Conservation (phyloP, 2,329 filamentous ascomycete genomes). For the Pseudomassariella vexata region DNA sequence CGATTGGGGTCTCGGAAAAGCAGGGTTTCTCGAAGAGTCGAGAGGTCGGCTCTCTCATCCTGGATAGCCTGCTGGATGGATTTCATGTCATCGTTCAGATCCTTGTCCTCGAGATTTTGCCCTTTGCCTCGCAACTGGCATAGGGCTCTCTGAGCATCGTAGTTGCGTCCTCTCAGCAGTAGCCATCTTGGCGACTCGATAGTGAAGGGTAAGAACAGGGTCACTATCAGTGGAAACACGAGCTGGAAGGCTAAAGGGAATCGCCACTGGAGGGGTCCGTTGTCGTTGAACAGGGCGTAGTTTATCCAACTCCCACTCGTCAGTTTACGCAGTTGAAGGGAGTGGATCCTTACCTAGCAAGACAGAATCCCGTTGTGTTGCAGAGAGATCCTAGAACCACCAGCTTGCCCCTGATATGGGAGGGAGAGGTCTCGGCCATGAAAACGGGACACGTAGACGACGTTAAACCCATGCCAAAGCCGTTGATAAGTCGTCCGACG, state of each 20-base stretch:
- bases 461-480: conserved; percentile 30
- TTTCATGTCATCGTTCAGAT: too few relatives aligned
- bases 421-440: conserved; percentile 24
- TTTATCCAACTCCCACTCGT: too few relatives aligned
- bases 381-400: conserved; percentile 35
- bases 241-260: conserved; percentile 5
- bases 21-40: conserved; percentile 27
- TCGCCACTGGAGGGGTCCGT: conserved; percentile 1
- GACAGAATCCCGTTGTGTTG: conserved; percentile 27
- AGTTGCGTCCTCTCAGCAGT: not conserved
- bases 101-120: too few relatives aligned
- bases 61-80: too few relatives aligned
- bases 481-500: conserved; percentile 33
- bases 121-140: too few relatives aligned
- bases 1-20: conserved; percentile 30
- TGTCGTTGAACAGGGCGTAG: not conserved
- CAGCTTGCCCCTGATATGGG: conserved; percentile 35
- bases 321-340: too few relatives aligned
- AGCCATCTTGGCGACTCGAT: conserved; percentile 5
- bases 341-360: too few relatives aligned
- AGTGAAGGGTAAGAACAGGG: not conserved
- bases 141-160: too few relatives aligned
- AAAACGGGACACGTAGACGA: conserved; percentile 29
- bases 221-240: conserved; percentile 2
- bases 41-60: conserved; percentile 26